These are phyloP conservation scores for Claviceps sp. DNA, from an alignment of 2,329 filamentous ascomycete genomes.

Conservation along the genomic window DNA sequence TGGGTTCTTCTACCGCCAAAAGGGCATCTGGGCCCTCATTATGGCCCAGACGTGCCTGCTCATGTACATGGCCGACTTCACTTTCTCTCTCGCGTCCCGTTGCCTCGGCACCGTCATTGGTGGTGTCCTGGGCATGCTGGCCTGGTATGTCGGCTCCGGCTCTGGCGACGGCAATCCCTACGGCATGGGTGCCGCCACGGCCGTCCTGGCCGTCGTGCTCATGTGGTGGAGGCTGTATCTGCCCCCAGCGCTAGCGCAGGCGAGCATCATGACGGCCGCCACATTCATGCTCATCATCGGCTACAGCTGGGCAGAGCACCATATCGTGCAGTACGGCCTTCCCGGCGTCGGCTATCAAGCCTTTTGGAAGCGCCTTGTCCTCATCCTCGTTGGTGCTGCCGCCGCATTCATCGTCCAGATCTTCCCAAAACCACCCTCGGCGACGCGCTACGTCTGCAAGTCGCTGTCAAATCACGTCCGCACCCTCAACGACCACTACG, in stretches of 20 bases:
- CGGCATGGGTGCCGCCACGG: constrained; percentile 32
- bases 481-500: constrained; percentile 33
- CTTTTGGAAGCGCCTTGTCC: constrained; percentile 32
- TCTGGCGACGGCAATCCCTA: constrained; percentile 34
- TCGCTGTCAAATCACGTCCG: constrained; percentile 30
- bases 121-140: constrained; percentile 30
- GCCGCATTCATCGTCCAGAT: constrained; percentile 31
- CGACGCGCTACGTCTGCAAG: constrained; percentile 29
- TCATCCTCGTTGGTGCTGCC: constrained; percentile 30
- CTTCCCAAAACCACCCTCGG: constrained; percentile 32
- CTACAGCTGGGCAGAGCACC: constrained; percentile 32
- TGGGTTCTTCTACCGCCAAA: constrained; percentile 38
- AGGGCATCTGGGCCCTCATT: constrained; percentile 38
- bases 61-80: constrained; percentile 37
- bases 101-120: constrained; percentile 31
- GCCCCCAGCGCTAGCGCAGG: constrained; percentile 15
- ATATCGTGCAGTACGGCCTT: constrained; percentile 29
- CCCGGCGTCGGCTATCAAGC: constrained; percentile 32
- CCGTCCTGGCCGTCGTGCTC: constrained; percentile 20
- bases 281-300: constrained; percentile 31
- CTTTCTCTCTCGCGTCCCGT: constrained; percentile 29
- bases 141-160: constrained; percentile 39
- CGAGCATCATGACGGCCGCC: constrained; percentile 18
- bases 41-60: constrained; percentile 35
- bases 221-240: constrained; percentile 24